Conservation (phyloP, 352 stramenopile genomes). For the Phytophthora macrochlamydospora region DNA sequence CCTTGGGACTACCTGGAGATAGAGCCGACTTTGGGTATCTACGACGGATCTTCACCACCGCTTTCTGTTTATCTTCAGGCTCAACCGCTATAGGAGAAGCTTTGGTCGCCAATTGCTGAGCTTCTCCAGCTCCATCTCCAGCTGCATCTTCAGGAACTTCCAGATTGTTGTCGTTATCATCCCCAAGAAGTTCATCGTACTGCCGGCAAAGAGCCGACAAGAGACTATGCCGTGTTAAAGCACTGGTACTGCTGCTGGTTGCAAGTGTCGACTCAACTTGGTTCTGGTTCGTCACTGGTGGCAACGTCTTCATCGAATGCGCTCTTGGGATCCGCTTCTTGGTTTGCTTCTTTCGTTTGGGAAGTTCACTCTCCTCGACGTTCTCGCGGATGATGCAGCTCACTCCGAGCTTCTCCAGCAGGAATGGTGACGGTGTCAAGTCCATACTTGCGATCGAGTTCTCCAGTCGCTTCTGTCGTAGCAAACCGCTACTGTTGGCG, state of each 20-base stretch:
- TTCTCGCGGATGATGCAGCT: constrained; percentile 65
- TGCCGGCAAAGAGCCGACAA: constrained; percentile 35
- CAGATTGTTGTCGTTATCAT: constrained; percentile 19
- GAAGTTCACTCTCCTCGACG: constrained; percentile 7
- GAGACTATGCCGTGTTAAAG: constrained; percentile 18
- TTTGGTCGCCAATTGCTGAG: constrained; percentile 2
- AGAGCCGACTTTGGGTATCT: constrained; percentile 26
- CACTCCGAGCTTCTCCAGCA: constrained; percentile 65
- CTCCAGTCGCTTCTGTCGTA: constrained; percentile 40
- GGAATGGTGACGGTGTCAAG: constrained; percentile 63
- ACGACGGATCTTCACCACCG: constrained; percentile 6
- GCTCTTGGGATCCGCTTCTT: constrained; percentile 32
- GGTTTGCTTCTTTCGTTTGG: constrained; percentile 19
- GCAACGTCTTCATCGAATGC: constrained; percentile 30
- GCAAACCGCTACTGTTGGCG: constrained; percentile 32
- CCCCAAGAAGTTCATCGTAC: constrained; percentile 47
- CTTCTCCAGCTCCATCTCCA: not conserved
- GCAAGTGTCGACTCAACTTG: constrained; percentile 24
- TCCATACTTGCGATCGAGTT: constrained; percentile 48
- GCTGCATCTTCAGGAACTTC: too few species aligned
- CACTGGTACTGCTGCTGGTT: constrained; percentile 40
- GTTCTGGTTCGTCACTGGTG: constrained; percentile 1
- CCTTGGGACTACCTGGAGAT: constrained; percentile 9
- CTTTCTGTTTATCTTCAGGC: constrained; percentile 31
- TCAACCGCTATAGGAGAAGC: not conserved